Percentiles rank a stretch among this genome's conserved stretches.
Evolutionary conservation across 1,139 yeast genomes (phyloP).

Genomic region (Nakaseomyces bracarensis): DNA sequence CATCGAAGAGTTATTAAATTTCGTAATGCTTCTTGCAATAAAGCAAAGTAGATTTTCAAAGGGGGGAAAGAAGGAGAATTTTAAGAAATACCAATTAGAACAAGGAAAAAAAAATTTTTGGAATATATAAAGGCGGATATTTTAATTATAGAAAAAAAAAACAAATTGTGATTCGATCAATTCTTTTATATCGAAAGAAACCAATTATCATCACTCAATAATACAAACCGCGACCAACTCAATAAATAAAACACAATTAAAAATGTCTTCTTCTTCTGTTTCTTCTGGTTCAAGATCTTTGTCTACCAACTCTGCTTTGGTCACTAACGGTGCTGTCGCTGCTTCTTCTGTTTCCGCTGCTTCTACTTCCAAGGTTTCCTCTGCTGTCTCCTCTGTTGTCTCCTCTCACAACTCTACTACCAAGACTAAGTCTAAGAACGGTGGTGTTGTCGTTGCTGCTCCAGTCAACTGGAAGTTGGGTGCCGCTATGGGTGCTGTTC

Average conservation of each 20-base stretch:
- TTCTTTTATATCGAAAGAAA: no score
- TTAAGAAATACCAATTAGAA: no score
- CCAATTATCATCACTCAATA: no score
- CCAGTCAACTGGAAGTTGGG: conserved; percentile 14
- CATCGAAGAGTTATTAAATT: no score
- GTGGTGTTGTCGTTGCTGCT: conserved; percentile 25
- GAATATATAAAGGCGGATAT: no score
- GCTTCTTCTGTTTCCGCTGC: conserved; percentile 24
- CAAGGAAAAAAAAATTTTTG: no score
- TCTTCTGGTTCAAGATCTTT: conserved; percentile 10
- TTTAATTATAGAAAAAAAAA: no score
- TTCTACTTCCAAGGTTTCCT: conserved; percentile 9
- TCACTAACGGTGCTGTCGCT: conserved; percentile 20
- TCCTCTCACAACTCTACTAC: conserved; percentile 10
- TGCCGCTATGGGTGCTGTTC: conserved; percentile 12
- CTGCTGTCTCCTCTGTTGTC: conserved; percentile 7
- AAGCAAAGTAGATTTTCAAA: no score
- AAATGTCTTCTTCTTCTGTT: conserved; percentile 9
- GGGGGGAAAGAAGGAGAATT: no score
- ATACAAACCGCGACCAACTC: background rate
- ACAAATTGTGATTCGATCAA: no score
- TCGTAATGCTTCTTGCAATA: no score
- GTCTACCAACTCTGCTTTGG: conserved; percentile 21
- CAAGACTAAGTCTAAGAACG: conserved; percentile 12
- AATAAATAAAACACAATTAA: background rate